Evolutionary conservation across 2,329 filamentous ascomycete species (phyloP).

Genomic region (Aspergillus quadrilineatus): DNA sequence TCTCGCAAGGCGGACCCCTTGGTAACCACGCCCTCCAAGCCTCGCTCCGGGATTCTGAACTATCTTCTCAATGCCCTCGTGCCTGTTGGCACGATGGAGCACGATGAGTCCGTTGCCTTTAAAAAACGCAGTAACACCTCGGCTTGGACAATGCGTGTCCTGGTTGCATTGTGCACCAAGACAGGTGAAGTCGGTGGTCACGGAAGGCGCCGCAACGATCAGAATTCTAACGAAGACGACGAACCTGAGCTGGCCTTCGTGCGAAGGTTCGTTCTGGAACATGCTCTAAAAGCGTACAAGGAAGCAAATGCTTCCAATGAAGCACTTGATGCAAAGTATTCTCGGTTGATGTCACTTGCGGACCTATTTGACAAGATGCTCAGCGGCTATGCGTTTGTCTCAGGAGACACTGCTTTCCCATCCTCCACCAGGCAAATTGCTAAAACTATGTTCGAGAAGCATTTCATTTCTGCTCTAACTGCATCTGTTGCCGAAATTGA

Average conservation of each 20-base stretch:
- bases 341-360: constrained; percentile 79
- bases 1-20: constrained; percentile 85
- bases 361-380: constrained; percentile 94
- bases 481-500: constrained; percentile 93
- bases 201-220: constrained; percentile 52
- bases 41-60: constrained; percentile 86
- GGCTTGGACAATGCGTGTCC: constrained; percentile 77
- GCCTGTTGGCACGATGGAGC: constrained; percentile 63
- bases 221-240: constrained; percentile 38
- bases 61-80: constrained; percentile 84
- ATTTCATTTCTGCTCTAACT: constrained; percentile 84
- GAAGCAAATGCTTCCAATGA: constrained; percentile 79
- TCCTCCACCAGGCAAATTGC: constrained; percentile 78
- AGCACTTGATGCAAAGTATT: constrained; percentile 79
- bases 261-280: constrained; percentile 91
- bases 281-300: constrained; percentile 86
- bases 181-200: constrained; percentile 73
- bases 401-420: constrained; percentile 46
- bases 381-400: constrained; percentile 70
- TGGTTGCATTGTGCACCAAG: constrained; percentile 84
- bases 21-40: constrained; percentile 86
- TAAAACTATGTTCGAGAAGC: constrained; percentile 97
- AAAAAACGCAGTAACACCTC: constrained; percentile 88
- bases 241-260: constrained; percentile 71
- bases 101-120: constrained; percentile 70